These are phyloP conservation scores for Cadophora malorum DNA, from an alignment of 2,329 filamentous ascomycete species.

Conservation along the genomic window DNA sequence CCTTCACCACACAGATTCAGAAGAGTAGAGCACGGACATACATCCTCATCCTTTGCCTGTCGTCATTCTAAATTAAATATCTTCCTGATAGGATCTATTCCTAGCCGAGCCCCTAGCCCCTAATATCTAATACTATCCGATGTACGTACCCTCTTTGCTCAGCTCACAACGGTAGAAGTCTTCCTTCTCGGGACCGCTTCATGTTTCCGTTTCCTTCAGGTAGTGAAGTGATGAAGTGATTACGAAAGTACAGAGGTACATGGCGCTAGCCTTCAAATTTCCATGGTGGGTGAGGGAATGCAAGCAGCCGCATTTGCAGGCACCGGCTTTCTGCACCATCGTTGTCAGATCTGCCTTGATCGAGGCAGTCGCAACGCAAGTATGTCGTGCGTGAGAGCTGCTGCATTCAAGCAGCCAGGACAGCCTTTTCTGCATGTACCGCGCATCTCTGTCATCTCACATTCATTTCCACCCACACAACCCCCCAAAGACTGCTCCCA, in stretches of 20 bases:
- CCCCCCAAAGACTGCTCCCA: neutral
- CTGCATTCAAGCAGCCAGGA: conserved; percentile 30
- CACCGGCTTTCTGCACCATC: conserved; percentile 39
- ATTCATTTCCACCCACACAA: conserved; percentile 26
- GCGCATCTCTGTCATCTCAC: conserved; percentile 26
- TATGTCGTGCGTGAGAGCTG: conserved; percentile 40
- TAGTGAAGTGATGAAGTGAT: neutral
- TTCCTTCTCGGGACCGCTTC: conserved; percentile 19
- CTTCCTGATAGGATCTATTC: neutral
- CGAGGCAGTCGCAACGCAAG: conserved; percentile 37
- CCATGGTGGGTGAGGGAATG: conserved; percentile 32
- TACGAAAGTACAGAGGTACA: conserved; percentile 19
- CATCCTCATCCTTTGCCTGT: conserved; percentile 1
- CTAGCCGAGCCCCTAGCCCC: conserved; percentile 8
- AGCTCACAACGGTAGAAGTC: conserved; percentile 22
- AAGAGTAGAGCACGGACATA: conserved; percentile 6
- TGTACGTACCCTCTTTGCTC: conserved; percentile 23
- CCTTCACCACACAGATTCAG: neutral
- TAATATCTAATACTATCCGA: conserved; percentile 21
- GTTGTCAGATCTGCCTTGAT: conserved; percentile 41
- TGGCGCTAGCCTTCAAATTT: conserved; percentile 22
- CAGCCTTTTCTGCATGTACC: conserved; percentile 31
- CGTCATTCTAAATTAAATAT: neutral
- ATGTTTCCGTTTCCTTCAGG: conserved; percentile 14
- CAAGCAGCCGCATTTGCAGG: conserved; percentile 40